Percentiles rank a stretch among this genome's conserved stretches.
Evolutionary conservation across 2,329 filamentous ascomycete species (phyloP).

Genomic region (Pestalotiopsis sp.): DNA sequence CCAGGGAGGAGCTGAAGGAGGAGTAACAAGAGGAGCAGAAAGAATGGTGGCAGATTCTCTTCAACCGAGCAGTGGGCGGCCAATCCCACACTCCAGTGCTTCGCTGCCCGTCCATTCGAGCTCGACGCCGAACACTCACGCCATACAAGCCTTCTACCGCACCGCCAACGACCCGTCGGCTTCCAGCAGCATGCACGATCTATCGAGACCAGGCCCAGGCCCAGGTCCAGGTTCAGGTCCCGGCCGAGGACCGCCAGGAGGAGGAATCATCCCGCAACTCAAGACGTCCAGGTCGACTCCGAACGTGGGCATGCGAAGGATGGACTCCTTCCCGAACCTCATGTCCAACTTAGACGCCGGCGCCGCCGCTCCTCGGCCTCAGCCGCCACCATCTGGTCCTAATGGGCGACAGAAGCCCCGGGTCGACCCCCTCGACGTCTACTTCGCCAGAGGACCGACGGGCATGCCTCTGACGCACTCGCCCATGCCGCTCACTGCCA

Average conservation of each 20-base stretch:
- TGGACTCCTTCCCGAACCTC: constrained; percentile 31
- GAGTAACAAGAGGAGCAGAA: too few species aligned
- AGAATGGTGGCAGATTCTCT: constrained; percentile 6
- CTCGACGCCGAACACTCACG: constrained; percentile 20
- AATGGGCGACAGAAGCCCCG: constrained; percentile 41
- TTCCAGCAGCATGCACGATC: constrained; percentile 49
- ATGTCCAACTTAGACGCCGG: constrained; percentile 27
- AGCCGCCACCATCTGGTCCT: constrained; percentile 21
- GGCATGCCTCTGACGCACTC: constrained; percentile 18
- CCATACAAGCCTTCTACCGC: constrained; percentile 29
- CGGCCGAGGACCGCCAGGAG: too few species aligned
- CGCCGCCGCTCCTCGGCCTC: constrained; percentile 26
- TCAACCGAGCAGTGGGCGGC: constrained; percentile 12
- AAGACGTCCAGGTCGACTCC: constrained; percentile 30
- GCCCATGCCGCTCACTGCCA: constrained; percentile 14
- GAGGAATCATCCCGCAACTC: constrained; percentile 25
- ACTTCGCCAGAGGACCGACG: constrained; percentile 38
- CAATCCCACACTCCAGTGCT: constrained; percentile 42
- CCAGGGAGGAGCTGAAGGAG: background rate
- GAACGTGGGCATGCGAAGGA: constrained; percentile 36
- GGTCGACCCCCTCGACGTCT: constrained; percentile 52
- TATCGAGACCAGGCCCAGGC: constrained; percentile 30
- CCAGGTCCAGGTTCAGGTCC: constrained; percentile 17
- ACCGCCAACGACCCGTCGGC: constrained; percentile 40
- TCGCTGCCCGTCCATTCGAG: constrained; percentile 34